A percentile compares a stretch with the other conserved stretches of the same genome.
These are phyloP conservation scores for Cutaneotrichosporon sp. DNA, from an alignment of 1,284 basidiomycete species.

Conservation along the genomic window DNA sequence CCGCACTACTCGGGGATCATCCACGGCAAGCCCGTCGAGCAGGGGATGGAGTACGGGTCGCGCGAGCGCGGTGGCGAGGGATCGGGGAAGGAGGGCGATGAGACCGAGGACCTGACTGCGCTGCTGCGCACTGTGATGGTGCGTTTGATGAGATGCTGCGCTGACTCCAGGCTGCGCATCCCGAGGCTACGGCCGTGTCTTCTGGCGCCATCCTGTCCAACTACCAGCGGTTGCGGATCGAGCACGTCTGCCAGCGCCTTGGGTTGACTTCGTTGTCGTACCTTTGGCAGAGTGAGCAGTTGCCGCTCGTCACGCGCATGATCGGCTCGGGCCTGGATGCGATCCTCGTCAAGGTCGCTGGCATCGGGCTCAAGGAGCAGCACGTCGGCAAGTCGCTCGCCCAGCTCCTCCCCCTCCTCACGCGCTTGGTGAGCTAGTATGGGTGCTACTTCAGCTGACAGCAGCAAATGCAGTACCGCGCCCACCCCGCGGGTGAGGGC, in stretches of 20 bases:
- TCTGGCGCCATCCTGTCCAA: conserved; percentile 97
- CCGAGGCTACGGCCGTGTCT: conserved; percentile 82
- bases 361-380: conserved; percentile 76
- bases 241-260: conserved; percentile 93
- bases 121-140: conserved; percentile 80
- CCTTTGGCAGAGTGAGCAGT: conserved; percentile 92
- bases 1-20: conserved; percentile 85
- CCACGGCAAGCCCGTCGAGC: conserved; percentile 75
- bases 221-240: conserved; percentile 94
- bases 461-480: conserved; percentile 79
- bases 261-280: conserved; percentile 79
- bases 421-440: conserved; percentile 64
- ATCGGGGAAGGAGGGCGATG: conserved; percentile 71
- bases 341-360: conserved; percentile 94
- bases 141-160: conserved; percentile 18
- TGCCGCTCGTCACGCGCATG: conserved; percentile 83
- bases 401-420: conserved; percentile 73
- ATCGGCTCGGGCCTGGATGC: conserved; percentile 74
- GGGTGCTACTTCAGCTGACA: not conserved
- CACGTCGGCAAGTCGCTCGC: conserved; percentile 79
- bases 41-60: conserved; percentile 79
- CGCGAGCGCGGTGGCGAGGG: conserved; percentile 48
- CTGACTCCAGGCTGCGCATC: conserved; percentile 65
- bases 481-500: conserved; percentile 95
- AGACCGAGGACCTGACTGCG: conserved; percentile 92